Percentiles rank a stretch among this genome's conserved stretches.
Evolutionary conservation across 768 basidiomycete genomes (phyloP).

Genomic region (Boletus rubroflammeus): DNA sequence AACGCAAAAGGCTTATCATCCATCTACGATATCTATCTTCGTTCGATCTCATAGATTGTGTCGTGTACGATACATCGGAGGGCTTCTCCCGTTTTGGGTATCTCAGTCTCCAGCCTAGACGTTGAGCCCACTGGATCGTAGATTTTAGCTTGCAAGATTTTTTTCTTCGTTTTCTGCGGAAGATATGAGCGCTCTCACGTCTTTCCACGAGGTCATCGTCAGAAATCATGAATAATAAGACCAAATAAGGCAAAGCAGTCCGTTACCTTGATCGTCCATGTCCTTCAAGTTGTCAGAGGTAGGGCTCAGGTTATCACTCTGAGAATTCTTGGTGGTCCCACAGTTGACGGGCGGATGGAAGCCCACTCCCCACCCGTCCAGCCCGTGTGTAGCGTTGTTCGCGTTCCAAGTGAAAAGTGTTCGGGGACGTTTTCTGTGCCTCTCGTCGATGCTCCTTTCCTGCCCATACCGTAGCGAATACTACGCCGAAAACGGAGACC

Average conservation of each 20-base stretch:
- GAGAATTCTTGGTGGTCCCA: no score
- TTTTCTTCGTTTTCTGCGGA: neutral
- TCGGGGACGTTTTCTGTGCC: neutral
- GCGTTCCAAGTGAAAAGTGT: neutral
- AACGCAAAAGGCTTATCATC: no score
- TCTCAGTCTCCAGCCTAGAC: neutral
- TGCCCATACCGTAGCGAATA: slow-evolving; percentile 12
- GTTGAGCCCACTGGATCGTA: neutral
- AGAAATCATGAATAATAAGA: neutral
- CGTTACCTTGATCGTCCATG: neutral
- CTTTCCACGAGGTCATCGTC: neutral
- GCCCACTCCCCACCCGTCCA: neutral
- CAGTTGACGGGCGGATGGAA: neutral
- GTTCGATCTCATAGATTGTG: neutral
- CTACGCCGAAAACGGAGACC: slow-evolving; percentile 6
- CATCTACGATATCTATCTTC: neutral
- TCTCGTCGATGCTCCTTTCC: slow-evolving; percentile 5
- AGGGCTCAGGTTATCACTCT: neutral
- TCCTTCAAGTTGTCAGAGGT: neutral
- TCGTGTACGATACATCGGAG: neutral
- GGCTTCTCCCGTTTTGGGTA: neutral
- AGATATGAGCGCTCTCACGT: neutral
- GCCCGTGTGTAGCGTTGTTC: neutral
- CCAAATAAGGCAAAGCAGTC: neutral
- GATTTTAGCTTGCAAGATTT: neutral